These are phyloP conservation scores for Amniculicola lignicola DNA, from an alignment of 495 filamentous ascomycete species.

Conservation along the genomic window DNA sequence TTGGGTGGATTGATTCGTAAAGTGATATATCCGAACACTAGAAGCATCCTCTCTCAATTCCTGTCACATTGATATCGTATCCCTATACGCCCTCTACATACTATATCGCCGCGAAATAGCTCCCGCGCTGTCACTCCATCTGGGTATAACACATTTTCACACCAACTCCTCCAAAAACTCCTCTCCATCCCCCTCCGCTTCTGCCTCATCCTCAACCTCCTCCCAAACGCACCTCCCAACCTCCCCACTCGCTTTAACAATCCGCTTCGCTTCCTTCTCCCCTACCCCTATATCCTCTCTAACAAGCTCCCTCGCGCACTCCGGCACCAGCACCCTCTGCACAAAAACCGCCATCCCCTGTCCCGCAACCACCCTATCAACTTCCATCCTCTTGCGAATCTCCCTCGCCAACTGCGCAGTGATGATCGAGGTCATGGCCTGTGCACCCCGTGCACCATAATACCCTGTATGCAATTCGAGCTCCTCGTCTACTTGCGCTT, in stretches of 20 bases:
- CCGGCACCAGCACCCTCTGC: conserved; percentile 82
- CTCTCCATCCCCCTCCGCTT: conserved; percentile 50
- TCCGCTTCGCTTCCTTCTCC: conserved; percentile 60
- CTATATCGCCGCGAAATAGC: too few relatives aligned
- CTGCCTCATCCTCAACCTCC: conserved; percentile 58
- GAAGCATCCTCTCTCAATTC: too few relatives aligned
- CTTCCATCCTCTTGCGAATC: conserved; percentile 59
- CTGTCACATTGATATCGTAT: too few relatives aligned
- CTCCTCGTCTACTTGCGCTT: not conserved
- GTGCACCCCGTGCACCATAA: conserved; percentile 77
- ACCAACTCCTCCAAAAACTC: too few relatives aligned
- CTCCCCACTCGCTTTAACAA: conserved; percentile 71
- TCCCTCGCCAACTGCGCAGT: conserved; percentile 58
- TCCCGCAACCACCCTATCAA: conserved; percentile 64
- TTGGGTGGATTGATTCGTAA: too few relatives aligned
- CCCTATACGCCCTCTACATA: too few relatives aligned
- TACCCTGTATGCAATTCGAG: conserved; percentile 64
- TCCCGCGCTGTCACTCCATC: too few relatives aligned
- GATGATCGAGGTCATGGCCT: conserved; percentile 64
- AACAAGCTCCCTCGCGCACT: conserved; percentile 72
- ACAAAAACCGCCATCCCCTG: conserved; percentile 73
- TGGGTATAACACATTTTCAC: too few relatives aligned
- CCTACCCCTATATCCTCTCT: conserved; percentile 79
- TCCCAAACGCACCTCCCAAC: conserved; percentile 75
- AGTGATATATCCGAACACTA: too few relatives aligned